phyloP scores from a whole-genome alignment of 2,329 filamentous ascomycete species.

The Talaromyces islandicus region DNA sequence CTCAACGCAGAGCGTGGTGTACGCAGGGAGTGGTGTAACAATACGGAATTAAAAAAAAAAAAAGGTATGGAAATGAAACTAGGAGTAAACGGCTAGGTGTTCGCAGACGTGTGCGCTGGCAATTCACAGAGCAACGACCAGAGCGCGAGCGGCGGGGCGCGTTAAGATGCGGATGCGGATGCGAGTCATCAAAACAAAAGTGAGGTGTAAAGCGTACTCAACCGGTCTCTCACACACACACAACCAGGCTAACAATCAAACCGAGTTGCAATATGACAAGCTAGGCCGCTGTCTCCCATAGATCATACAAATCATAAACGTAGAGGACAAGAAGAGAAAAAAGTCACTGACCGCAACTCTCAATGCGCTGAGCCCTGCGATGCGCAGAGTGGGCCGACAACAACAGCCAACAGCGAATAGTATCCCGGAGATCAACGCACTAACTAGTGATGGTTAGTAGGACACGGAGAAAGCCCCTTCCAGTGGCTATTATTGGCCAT shows the following conservation, averaged over 20 bases:
- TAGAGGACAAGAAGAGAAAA: neutral
- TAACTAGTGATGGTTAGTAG: neutral
- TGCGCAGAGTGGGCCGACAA: neutral
- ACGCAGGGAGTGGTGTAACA: neutral
- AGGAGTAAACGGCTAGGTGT: neutral
- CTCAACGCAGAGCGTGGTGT: neutral
- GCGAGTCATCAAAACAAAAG: neutral
- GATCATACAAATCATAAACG: neutral
- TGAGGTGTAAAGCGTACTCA: neutral
- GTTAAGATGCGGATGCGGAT: neutral
- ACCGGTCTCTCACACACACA: neutral
- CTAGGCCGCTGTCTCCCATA: neutral
- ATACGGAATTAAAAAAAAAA: neutral
- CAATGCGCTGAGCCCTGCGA: neutral
- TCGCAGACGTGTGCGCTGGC: neutral
- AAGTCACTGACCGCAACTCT: neutral
- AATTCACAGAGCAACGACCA: neutral
- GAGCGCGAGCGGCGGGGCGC: neutral
- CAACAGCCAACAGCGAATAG: neutral
- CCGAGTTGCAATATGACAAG: neutral
- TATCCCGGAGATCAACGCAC: neutral
- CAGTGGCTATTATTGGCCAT: neutral
- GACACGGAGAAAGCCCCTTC: neutral
- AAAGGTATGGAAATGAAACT: neutral
- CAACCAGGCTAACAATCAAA: neutral